Base-by-base conservation (phyloP, 164 flowering plant genomes). In the Vitis riparia region DNA sequence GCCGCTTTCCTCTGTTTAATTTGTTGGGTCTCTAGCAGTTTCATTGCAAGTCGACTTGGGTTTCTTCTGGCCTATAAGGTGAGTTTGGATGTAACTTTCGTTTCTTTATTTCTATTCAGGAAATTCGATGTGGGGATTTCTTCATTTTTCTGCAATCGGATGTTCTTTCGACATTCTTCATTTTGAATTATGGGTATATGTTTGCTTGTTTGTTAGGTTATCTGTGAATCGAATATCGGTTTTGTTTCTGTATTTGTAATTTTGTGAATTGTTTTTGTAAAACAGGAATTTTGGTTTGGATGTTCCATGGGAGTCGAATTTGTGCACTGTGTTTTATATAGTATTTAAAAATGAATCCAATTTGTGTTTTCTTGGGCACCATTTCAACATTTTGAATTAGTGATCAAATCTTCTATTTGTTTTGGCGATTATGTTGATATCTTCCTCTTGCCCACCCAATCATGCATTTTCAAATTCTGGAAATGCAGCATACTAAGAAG, bases 51-150 rank as follows among this genome's bases (percentile, higher is more conserved):
- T 19, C 64, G 49, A 2, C 89, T 93, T 47, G 95, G 95, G 3
- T 88, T 72, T 63, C 80, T 88, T 76, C 77, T 88, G 56, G 82
- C 97, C 59, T 88, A 89, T 94, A 93, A 91, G 94, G 98, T 86
- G 69, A 66, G 8, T 3, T 29, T 5, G 16, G 59, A 37, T 37
- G 44, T 75, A 50, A 55, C 3, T 27, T 65, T 17, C 69, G 9
- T 16, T 9, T 9, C 64, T 51, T 30, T 16, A 13, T 15, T 62
- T 11, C 19, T 57, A 5, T 48, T 55, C 23, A 53, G 49, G 15
- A 63, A 37, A 65, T 66, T 65, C 68, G 11, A 19, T 59, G 1
- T 71, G 67, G 63, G 62, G 7, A 32, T n/a, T 68, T 68, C 59
- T 37, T 52, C 63, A 73, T 51, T 59, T 67, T 47, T 48, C 13